Conservation (phyloP, 768 basidiomycete genomes). For the Panus rudis region DNA sequence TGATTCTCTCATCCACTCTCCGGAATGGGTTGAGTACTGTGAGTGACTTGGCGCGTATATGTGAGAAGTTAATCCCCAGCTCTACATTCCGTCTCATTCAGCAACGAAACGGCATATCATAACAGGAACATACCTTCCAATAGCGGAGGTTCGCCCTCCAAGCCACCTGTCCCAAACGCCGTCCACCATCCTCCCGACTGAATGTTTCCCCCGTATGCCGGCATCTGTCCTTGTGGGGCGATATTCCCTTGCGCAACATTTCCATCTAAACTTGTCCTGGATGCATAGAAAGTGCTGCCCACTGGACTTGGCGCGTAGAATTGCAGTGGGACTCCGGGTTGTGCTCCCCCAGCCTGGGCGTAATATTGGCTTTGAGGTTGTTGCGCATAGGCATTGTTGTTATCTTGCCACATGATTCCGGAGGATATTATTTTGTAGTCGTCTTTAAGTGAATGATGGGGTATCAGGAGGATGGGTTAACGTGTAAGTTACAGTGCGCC, state of each 20-base stretch:
- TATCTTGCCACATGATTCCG: conserved; percentile 69
- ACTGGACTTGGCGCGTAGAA: conserved; percentile 67
- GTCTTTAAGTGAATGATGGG: not conserved
- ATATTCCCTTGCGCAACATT: conserved; percentile 53
- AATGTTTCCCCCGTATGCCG: conserved; percentile 65
- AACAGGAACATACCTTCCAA: conserved; percentile 66
- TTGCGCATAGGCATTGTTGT: conserved; percentile 46
- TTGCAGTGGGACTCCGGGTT: conserved; percentile 57
- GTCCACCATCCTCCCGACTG: conserved; percentile 87
- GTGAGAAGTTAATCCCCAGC: conserved; percentile 95
- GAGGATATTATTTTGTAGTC: conserved; percentile 5
- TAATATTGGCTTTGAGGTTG: conserved; percentile 59
- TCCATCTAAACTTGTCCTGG: conserved; percentile 74
- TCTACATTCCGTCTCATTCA: conserved; percentile 39
- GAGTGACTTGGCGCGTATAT: conserved; percentile 89
- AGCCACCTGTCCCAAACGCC: conserved; percentile 90
- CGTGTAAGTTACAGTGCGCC: not conserved
- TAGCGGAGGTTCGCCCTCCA: conserved; percentile 93
- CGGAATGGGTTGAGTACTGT: conserved; percentile 92
- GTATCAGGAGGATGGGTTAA: not conserved
- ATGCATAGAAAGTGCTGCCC: conserved; percentile 56
- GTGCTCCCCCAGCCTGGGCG: conserved; percentile 31
- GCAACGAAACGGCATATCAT: conserved; percentile 1
- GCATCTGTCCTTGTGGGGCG: conserved; percentile 34
- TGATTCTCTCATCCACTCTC: conserved; percentile 81